phyloP scores from a whole-genome alignment of 192 early-diverging fungal genomes.

The Backusella parvicylindrica region DNA sequence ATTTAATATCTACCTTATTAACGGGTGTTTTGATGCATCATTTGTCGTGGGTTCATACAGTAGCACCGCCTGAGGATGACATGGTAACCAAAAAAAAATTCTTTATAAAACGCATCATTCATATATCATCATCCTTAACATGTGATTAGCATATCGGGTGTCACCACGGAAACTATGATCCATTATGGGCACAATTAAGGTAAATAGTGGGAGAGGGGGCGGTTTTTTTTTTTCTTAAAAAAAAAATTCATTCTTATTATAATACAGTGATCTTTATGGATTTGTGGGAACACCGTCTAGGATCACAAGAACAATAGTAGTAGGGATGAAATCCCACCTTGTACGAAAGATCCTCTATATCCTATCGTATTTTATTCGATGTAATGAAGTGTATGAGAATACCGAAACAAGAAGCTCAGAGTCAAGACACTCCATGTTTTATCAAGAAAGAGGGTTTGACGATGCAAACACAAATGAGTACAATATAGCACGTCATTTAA shows the following conservation, averaged over 20 bases:
- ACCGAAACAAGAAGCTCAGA: conserved; percentile 17
- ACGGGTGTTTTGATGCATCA: conserved; percentile 50
- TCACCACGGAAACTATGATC: conserved; percentile 45
- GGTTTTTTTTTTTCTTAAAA: no score
- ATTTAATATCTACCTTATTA: conserved; percentile 47
- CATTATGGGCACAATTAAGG: conserved; percentile 57
- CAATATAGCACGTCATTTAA: conserved; percentile 28
- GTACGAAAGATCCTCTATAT: conserved; percentile 49
- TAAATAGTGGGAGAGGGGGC: no score
- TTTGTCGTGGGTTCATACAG: conserved; percentile 54
- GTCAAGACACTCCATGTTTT: conserved; percentile 16
- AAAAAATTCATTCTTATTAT: not conserved
- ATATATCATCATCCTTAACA: not conserved
- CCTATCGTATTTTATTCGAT: conserved; percentile 57
- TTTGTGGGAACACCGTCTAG: conserved; percentile 44
- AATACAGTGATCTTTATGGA: conserved; percentile 47
- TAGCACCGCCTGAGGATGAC: conserved; percentile 42
- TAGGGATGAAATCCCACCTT: conserved; percentile 40
- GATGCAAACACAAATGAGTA: conserved; percentile 25
- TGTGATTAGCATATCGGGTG: conserved; percentile 16
- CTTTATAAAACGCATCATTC: not conserved
- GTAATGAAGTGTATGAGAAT: conserved; percentile 54
- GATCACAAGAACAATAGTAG: conserved; percentile 51
- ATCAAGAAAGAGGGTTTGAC: conserved; percentile 10
- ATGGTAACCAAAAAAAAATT: no score